Base-by-base conservation (phyloP, 768 basidiomycete species). In the Saitozyma sp. region DNA sequence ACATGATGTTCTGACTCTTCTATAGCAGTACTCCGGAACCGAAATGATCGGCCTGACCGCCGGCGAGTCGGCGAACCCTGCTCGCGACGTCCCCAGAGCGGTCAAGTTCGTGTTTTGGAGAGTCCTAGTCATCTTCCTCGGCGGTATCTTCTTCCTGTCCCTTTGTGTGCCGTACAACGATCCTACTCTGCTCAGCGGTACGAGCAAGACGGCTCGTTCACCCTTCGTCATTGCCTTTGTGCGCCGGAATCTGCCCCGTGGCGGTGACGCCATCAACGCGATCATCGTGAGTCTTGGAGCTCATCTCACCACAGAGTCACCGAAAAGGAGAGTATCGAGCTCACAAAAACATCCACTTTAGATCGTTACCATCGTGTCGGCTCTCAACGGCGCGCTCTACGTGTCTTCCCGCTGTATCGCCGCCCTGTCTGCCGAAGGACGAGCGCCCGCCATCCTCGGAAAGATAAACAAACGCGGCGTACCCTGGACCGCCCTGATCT, bases 391-490 rank as follows among this genome's bases (percentile, higher is more conserved):
- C 13, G 37, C 51, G 19, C 20, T 66, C 38, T 66, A 40, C 46
- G 42, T 62, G 11, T 37, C 50, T 11, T 39, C 42, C 29, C 55
- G 65, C 10, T 37, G 50, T 11, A 5, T 65, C 38, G 16, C 37
- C 4, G 17, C 16, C 43, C 16, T 63, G n/a, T 55, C 61, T n/a
- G 48, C 41, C n/a, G 39, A 50, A 9, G 11, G 59, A 11, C 41
- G 40, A 43, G 61, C 64, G n/a, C 65, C 65, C 8, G 56, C 56
- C 48, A 50, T 67, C 61, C 50, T 67, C 39, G 58, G 53, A 11
- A 39, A 60, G n/a, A 59, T 52, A 29, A 63, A 59, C 48, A 63
- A 63, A 50, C 43, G 62, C 11, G 65, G 65, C 48, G 61, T 67
- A 6, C 65, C 65, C n/a, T 17, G 19, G 3, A 17, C 40, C 37